phyloP scores from a whole-genome alignment of 306 rosid genomes.

The Fagus sylvatica region DNA sequence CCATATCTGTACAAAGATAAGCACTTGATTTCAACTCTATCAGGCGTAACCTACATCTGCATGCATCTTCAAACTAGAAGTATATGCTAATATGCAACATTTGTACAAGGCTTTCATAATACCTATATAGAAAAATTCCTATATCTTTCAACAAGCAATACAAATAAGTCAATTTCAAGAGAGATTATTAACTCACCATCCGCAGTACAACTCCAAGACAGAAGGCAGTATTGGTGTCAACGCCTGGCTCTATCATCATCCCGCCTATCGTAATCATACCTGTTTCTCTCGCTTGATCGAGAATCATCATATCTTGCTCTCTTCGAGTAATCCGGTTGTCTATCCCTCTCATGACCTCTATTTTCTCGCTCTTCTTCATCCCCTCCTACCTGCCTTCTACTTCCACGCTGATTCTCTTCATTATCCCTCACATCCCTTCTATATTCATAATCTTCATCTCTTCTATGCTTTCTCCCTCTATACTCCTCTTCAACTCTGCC shows the following conservation, averaged over 20 bases:
- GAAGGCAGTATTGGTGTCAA: constrained; percentile 1
- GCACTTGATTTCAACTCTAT: neutral
- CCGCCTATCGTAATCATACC: constrained; percentile 21
- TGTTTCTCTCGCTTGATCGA: constrained; percentile 34
- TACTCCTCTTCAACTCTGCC: constrained; percentile 27
- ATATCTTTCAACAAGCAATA: neutral
- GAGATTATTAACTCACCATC: neutral
- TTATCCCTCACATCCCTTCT: constrained; percentile 20
- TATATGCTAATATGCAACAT: neutral
- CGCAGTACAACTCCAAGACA: neutral
- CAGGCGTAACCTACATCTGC: no score
- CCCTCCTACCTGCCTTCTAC: constrained; percentile 24
- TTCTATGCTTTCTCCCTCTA: constrained; percentile 40
- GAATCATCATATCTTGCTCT: constrained; percentile 49
- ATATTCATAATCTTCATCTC: constrained; percentile 31
- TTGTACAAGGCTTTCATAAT: neutral
- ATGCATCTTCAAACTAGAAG: neutral
- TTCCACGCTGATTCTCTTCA: constrained; percentile 26
- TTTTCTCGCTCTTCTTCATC: constrained; percentile 36
- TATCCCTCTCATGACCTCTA: constrained; percentile 35
- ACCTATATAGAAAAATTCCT: neutral
- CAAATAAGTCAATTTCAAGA: neutral
- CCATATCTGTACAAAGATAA: neutral
- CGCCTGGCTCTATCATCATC: constrained; percentile 9
- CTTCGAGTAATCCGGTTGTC: constrained; percentile 35